Conservation (phyloP, 345 rosid genomes). For the Salix caprea region DNA sequence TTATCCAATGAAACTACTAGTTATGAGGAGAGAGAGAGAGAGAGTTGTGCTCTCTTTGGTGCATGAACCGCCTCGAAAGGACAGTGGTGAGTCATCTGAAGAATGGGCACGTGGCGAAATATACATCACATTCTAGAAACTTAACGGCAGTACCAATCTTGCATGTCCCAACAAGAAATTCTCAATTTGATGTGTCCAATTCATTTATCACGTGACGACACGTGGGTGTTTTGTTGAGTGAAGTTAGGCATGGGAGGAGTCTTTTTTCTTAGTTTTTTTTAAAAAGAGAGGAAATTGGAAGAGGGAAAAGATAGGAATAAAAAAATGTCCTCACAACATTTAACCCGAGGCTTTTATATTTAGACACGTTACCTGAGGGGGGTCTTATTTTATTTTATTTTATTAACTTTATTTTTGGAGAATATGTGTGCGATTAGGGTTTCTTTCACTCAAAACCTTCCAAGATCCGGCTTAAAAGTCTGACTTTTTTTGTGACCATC, state of each 20-base stretch:
- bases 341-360: neutral
- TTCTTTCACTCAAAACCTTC: conserved; percentile 55
- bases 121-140: conserved; percentile 6
- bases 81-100: conserved; percentile 17
- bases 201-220: conserved; percentile 24
- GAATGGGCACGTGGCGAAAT: conserved; percentile 23
- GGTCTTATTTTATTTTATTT: too few relatives aligned
- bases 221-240: conserved; percentile 1
- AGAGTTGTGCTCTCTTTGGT: conserved; percentile 11
- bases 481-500: neutral
- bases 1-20: conserved; percentile 18
- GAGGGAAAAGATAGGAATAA: conserved; percentile 6
- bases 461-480: neutral
- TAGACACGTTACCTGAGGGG: conserved; percentile 21
- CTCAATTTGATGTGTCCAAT: too few relatives aligned
- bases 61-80: conserved; percentile 40
- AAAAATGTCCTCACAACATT: neutral
- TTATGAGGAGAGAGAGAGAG: neutral
- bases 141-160: neutral
- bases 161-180: neutral
- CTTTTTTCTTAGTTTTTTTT: neutral
- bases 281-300: conserved; percentile 12
- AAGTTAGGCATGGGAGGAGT: conserved; percentile 31
- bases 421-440: conserved; percentile 26
- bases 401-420: neutral